These are phyloP conservation scores for Pseudovirgaria hyperparasitica DNA, from an alignment of 2,329 filamentous ascomycete species.

Conservation along the genomic window DNA sequence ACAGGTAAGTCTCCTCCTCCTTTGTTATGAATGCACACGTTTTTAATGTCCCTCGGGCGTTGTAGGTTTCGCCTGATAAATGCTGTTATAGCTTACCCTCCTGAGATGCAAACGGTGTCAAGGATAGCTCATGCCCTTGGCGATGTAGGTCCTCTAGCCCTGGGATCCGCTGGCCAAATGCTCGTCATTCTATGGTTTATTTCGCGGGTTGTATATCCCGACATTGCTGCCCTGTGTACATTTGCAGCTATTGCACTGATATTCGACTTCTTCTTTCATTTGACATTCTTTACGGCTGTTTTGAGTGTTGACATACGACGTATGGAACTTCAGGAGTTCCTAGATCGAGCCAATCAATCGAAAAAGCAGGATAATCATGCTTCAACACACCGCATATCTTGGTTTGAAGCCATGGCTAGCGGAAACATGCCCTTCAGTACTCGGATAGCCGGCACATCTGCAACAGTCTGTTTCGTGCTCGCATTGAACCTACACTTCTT, in stretches of 20 bases:
- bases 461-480: conserved; percentile 59
- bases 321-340: conserved; percentile 61
- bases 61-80: conserved; percentile 60
- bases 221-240: conserved; percentile 61
- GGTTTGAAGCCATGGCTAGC: conserved; percentile 49
- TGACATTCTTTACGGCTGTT: conserved; percentile 70
- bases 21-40: too few relatives aligned
- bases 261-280: conserved; percentile 66
- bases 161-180: conserved; percentile 58
- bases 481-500: conserved; percentile 71
- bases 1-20: too few relatives aligned
- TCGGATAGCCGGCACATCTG: conserved; percentile 59
- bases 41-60: conserved; percentile 2
- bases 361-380: conserved; percentile 31
- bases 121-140: conserved; percentile 64
- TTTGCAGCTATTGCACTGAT: conserved; percentile 64
- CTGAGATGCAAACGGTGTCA: conserved; percentile 53
- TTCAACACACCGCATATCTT: conserved; percentile 36
- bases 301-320: conserved; percentile 67
- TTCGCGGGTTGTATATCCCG: conserved; percentile 54
- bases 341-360: conserved; percentile 33
- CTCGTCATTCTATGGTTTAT: conserved; percentile 51
- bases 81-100: conserved; percentile 58
- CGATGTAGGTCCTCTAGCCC: conserved; percentile 55
- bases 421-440: conserved; percentile 58